Base-by-base conservation (phyloP, 2,329 filamentous ascomycete genomes). In the Coniochaeta sp. region DNA sequence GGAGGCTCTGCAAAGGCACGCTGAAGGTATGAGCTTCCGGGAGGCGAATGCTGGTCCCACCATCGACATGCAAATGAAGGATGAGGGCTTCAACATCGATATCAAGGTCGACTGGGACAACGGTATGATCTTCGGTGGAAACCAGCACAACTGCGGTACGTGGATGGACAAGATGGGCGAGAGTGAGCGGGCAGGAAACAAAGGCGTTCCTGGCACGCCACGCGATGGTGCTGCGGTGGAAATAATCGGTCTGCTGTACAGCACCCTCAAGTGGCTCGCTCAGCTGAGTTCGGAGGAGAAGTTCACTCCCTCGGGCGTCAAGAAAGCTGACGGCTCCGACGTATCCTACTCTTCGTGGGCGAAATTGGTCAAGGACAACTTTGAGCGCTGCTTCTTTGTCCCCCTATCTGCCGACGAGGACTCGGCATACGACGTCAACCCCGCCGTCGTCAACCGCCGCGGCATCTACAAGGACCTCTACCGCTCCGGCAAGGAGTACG, bases 131-230 rank as follows among this genome's bases (percentile, higher is more conserved):
- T 96, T 96, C 69, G 95, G 96, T 60, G 95, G 96, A 36, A 98
- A 91, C 69, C 93, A 97, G 70, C 82, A 79, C 75, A 99, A 99
- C 74, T 99, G 96, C 68, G 95, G 95, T 58, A 99, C 95, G 1
- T 99, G 95, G 95, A 97, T 97, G 92, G 95, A 99, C 80, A 99
- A 99, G 82, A 99, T 99, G 95, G 95, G 95, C n/a, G 95, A 99
- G 74, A 96, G 92, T 63, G 86, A 90, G 64, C 90, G 88, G 63
- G 95, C 96, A 17, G 89, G 89, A 61, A 96, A 88, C 69, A 98
- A 97, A 77, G 96, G 95, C 57, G 80, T 96, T 22, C 96, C 95
- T 0, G 95, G 93, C 9, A 99, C 95, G n/a, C 95, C 95, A 55
- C 89, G 96, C 68, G 96, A 99, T 71, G 95, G 95, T 32, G 92